Conservation (phyloP, 768 basidiomycete genomes). For the Macrolepiota albuminosa region DNA sequence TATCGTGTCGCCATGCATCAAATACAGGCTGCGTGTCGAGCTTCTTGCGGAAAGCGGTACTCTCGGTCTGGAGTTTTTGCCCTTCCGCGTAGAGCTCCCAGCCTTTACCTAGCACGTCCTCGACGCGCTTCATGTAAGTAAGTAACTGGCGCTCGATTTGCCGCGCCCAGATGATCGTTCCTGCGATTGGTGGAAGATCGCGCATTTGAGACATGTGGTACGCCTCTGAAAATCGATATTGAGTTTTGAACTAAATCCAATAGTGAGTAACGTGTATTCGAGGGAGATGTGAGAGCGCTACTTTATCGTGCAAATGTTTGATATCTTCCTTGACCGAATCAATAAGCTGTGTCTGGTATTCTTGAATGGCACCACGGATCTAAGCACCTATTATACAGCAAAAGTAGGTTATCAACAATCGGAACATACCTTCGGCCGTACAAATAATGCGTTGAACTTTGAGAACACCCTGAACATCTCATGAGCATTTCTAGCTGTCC, state of each 20-base stretch:
- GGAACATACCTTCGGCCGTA: slow-evolving; percentile 78
- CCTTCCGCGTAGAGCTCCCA: slow-evolving; percentile 99
- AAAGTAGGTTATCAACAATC: not conserved
- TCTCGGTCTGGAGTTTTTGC: slow-evolving; percentile 92
- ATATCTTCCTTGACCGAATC: slow-evolving; percentile 99
- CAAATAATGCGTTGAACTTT: slow-evolving; percentile 96
- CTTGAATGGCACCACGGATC: slow-evolving; percentile 98
- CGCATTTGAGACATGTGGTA: slow-evolving; percentile 99
- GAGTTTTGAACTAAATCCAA: slow-evolving; percentile 76
- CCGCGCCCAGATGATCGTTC: slow-evolving; percentile 98
- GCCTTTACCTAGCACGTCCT: slow-evolving; percentile 95
- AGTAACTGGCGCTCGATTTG: slow-evolving; percentile 96
- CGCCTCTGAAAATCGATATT: slow-evolving; percentile 93
- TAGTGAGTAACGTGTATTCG: not conserved
- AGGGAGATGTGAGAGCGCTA: slow-evolving; percentile 18
- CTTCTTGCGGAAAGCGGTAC: slow-evolving; percentile 88
- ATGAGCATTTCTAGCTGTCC: slow-evolving; percentile 94
- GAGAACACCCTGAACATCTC: slow-evolving; percentile 99
- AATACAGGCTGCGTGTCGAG: slow-evolving; percentile 92
- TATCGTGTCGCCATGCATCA: slow-evolving; percentile 95
- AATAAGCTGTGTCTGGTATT: slow-evolving; percentile 97
- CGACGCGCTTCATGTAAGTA: slow-evolving; percentile 98
- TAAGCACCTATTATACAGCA: slow-evolving; percentile 20
- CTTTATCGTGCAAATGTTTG: slow-evolving; percentile 91
- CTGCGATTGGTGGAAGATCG: slow-evolving; percentile 96